These are phyloP conservation scores for Magnolia officinalis DNA, from an alignment of 164 flowering plant species.

Conservation along the genomic window DNA sequence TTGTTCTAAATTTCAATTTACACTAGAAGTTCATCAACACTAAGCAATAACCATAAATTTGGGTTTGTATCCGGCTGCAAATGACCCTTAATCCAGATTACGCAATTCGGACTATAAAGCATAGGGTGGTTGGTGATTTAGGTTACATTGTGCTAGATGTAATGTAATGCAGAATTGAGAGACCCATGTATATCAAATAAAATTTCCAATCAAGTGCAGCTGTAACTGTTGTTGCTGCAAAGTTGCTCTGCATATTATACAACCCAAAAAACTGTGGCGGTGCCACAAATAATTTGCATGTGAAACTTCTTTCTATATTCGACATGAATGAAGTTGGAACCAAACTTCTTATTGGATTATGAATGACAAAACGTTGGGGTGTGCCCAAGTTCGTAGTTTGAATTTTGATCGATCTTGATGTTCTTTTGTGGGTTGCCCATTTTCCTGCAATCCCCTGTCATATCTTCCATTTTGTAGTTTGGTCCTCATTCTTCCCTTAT, in stretches of 20 bases:
- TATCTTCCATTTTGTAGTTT: not conserved
- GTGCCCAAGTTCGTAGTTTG: not conserved
- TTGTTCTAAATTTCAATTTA: too few relatives aligned
- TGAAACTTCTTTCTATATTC: not conserved
- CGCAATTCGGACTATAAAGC: too few relatives aligned
- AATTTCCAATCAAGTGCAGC: too few relatives aligned
- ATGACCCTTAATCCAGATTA: too few relatives aligned
- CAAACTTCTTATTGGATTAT: not conserved
- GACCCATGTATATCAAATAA: too few relatives aligned
- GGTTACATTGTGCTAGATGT: too few relatives aligned
- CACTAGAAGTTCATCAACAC: too few relatives aligned
- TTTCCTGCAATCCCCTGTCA: not conserved
- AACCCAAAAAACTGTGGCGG: not conserved
- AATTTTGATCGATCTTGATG: not conserved
- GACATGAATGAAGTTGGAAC: not conserved
- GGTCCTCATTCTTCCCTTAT: conserved; percentile 12
- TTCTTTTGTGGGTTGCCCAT: not conserved
- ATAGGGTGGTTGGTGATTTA: too few relatives aligned
- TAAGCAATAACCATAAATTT: too few relatives aligned
- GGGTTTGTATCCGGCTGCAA: too few relatives aligned
- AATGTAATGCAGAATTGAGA: too few relatives aligned
- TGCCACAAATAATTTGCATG: not conserved
- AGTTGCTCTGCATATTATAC: not conserved
- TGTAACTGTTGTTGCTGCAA: not conserved
- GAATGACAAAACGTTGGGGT: not conserved